These are phyloP conservation scores for Batkoa obscura DNA, from an alignment of 371 early-diverging fungal genomes.

Conservation along the genomic window DNA sequence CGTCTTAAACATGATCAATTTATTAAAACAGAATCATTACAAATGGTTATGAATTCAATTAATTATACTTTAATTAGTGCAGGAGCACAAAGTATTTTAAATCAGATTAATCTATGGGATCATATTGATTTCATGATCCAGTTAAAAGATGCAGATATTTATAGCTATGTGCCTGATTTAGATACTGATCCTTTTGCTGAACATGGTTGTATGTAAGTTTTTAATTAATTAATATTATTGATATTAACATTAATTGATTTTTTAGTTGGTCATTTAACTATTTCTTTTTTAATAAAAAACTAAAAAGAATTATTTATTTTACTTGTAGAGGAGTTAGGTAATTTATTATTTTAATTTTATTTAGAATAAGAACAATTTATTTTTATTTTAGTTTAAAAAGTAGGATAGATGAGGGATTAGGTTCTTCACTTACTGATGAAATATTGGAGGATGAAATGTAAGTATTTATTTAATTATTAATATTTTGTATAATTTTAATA, in stretches of 20 bases:
- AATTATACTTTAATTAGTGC: slow-evolving; percentile 66
- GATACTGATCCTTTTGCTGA: slow-evolving; percentile 80
- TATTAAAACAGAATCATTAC: slow-evolving; percentile 44
- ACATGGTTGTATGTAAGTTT: slow-evolving; percentile 31
- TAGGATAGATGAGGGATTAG: not conserved
- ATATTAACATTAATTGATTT: not conserved
- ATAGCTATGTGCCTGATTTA: slow-evolving; percentile 62
- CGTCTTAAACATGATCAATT: slow-evolving; percentile 75
- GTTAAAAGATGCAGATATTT: slow-evolving; percentile 64
- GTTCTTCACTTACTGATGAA: too few species aligned
- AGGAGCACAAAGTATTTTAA: slow-evolving; percentile 33
- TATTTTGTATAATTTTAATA: too few species aligned
- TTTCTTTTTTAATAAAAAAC: slow-evolving; percentile 76
- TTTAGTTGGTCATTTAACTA: slow-evolving; percentile 79
- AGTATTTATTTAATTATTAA: too few species aligned
- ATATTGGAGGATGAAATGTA: too few species aligned
- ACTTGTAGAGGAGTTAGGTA: slow-evolving; percentile 72
- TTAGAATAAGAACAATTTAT: not conserved
- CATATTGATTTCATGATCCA: slow-evolving; percentile 59
- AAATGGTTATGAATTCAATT: slow-evolving; percentile 57
- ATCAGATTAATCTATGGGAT: slow-evolving; percentile 44
- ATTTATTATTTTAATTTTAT: not conserved
- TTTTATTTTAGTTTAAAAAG: not conserved
- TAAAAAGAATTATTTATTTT: slow-evolving; percentile 78
- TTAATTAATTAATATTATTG: not conserved